Percentiles rank a stretch among this genome's conserved stretches.
Conservation (phyloP, 202 grass and related monocot genomes). For the Saccharum hybrid region DNA sequence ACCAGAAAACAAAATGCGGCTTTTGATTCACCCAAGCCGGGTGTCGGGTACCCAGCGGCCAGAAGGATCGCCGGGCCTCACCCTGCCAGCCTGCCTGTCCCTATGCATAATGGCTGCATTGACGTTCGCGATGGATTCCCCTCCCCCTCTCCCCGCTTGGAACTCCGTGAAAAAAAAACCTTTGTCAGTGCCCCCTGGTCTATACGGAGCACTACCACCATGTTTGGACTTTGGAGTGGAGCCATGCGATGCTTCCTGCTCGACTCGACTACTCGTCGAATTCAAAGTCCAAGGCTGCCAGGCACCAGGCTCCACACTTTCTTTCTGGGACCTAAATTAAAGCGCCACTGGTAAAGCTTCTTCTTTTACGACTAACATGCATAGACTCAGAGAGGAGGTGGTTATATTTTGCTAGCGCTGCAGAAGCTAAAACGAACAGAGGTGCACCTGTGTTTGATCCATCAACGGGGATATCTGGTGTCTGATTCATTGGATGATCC, state of each 20-base stretch:
- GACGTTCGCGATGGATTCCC: conserved; percentile 28
- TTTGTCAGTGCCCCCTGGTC: not conserved
- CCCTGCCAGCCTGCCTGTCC: too few species aligned
- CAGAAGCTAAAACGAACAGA: too few species aligned
- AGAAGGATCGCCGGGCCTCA: not conserved
- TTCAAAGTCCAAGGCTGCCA: conserved; percentile 12
- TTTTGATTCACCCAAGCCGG: conserved; percentile 39
- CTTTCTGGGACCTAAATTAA: not conserved
- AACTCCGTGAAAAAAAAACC: not conserved
- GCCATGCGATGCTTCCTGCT: too few species aligned
- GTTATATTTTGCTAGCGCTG: too few species aligned
- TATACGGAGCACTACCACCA: not conserved
- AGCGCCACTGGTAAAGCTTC: not conserved
- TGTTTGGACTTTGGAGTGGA: not conserved
- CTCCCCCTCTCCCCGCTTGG: not conserved
- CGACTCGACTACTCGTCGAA: not conserved
- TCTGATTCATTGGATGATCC: too few species aligned
- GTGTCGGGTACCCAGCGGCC: conserved; percentile 14
- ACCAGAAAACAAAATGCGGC: conserved; percentile 27
- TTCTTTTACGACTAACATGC: not conserved
- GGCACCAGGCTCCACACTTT: not conserved
- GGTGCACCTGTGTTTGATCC: too few species aligned
- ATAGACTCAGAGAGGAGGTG: too few species aligned
- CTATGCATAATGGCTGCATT: conserved; percentile 37
- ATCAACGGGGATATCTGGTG: too few species aligned